Conservation (phyloP, 805 yeast genomes). For the Kazachstania viticola region DNA sequence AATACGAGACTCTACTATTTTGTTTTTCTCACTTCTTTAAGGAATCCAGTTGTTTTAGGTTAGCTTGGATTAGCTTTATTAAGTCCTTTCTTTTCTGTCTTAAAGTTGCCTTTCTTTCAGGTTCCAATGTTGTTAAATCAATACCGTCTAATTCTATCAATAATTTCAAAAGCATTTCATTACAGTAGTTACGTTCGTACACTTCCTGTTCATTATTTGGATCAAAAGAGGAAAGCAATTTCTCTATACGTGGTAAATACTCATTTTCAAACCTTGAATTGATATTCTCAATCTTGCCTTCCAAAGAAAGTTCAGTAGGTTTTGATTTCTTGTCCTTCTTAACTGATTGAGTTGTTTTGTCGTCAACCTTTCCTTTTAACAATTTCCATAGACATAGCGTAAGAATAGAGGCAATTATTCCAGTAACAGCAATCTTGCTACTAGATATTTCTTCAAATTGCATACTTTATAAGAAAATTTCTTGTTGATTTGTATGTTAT, state of each 20-base stretch:
- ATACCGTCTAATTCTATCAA: conserved; percentile 57
- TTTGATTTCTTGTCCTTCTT: conserved; percentile 1
- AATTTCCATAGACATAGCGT: conserved; percentile 10
- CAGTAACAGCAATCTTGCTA: too few relatives aligned
- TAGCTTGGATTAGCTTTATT: conserved; percentile 49
- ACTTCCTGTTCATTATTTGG: conserved; percentile 15
- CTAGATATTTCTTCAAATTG: too few relatives aligned
- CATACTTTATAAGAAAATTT: too few relatives aligned
- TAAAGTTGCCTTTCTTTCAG: conserved; percentile 35
- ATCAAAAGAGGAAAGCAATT: conserved; percentile 13
- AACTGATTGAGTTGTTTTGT: too few relatives aligned
- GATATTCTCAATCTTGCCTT: conserved; percentile 19
- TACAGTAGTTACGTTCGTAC: conserved; percentile 46
- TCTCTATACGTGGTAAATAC: conserved; percentile 14
- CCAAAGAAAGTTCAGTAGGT: conserved; percentile 15
- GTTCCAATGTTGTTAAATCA: conserved; percentile 30
- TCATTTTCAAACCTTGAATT: conserved; percentile 17
- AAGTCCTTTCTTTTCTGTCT: conserved; percentile 47
- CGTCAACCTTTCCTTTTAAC: conserved; percentile 2
- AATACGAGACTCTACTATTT: too few relatives aligned
- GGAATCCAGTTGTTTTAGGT: conserved; percentile 43
- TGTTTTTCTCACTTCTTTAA: conserved; percentile 1
- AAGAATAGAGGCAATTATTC: conserved; percentile 8
- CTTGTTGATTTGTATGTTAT: too few relatives aligned
- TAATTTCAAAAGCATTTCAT: conserved; percentile 57